Evolutionary conservation across 2,329 filamentous ascomycete genomes (phyloP).

Genomic region (Epichloe typhina): DNA sequence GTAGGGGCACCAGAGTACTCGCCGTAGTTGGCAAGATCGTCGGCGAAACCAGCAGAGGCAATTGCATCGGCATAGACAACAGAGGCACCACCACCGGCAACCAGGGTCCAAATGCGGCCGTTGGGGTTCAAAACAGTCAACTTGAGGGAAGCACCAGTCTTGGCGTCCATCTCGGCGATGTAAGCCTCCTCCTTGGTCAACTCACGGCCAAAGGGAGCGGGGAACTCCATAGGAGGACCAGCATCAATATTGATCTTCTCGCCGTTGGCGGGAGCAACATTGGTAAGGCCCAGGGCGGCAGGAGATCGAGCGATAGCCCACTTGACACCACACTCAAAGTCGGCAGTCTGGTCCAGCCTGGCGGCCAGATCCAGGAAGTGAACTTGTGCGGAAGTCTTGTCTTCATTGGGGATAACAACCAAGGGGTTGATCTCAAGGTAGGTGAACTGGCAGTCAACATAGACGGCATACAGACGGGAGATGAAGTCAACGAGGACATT

Average conservation of each 20-base stretch:
- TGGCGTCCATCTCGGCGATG: conserved; percentile 96
- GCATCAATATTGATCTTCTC: conserved; percentile 86
- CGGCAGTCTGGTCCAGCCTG: conserved; percentile 97
- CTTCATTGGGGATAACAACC: conserved; percentile 90
- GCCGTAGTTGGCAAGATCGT: conserved; percentile 97
- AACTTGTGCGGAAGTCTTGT: conserved; percentile 83
- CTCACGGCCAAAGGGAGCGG: conserved; percentile 96
- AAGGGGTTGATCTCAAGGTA: conserved; percentile 99
- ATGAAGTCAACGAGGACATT: conserved; percentile 99
- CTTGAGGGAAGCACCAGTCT: conserved; percentile 98
- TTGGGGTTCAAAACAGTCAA: conserved; percentile 86
- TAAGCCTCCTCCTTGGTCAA: conserved; percentile 98
- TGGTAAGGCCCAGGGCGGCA: conserved; percentile 71
- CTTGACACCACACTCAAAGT: conserved; percentile 98
- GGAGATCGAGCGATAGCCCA: conserved; percentile 94
- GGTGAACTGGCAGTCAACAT: conserved; percentile 99
- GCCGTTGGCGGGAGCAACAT: conserved; percentile 46
- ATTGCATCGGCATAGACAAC: conserved; percentile 99
- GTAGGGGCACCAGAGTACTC: conserved; percentile 99
- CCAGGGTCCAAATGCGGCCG: conserved; percentile 94
- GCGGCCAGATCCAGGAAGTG: conserved; percentile 97
- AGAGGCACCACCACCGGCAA: conserved; percentile 97
- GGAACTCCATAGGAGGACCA: conserved; percentile 97
- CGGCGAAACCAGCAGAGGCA: conserved; percentile 86
- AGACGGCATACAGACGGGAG: conserved; percentile 93